Percentiles rank a stretch among this genome's conserved stretches.
Evolutionary conservation across 2,329 filamentous ascomycete species (phyloP).

Genomic region (Apiospora aurea): DNA sequence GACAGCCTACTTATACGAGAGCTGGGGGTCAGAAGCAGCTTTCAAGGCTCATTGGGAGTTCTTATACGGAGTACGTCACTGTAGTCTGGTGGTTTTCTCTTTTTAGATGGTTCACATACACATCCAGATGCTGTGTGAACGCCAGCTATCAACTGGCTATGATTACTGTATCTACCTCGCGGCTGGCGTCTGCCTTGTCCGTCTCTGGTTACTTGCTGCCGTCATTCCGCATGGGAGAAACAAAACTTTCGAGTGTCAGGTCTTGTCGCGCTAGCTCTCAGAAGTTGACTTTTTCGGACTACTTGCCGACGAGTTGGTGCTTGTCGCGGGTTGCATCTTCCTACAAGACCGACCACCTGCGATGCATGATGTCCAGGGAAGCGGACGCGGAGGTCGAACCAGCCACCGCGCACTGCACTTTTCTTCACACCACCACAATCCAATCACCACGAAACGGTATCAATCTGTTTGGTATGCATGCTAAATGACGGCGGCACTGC

Average conservation of each 20-base stretch:
- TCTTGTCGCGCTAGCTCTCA: constrained; percentile 18
- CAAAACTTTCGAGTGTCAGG: constrained; percentile 4
- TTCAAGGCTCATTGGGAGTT: neutral
- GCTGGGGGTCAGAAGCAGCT: neutral
- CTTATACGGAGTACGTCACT: neutral
- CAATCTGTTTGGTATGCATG: constrained; percentile 14
- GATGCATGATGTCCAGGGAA: neutral
- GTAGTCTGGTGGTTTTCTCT: neutral
- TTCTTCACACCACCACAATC: constrained; percentile 2
- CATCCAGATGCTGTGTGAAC: neutral
- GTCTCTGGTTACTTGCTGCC: neutral
- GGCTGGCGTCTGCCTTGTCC: neutral
- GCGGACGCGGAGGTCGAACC: constrained; percentile 4
- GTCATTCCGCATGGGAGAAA: constrained; percentile 1
- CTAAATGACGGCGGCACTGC: constrained; percentile 5
- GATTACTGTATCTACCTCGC: neutral
- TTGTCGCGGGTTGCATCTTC: constrained; percentile 12
- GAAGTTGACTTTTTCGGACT: neutral
- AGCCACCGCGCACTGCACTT: neutral
- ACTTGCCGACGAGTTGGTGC: constrained; percentile 1
- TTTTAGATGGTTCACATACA: neutral
- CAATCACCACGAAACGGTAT: constrained; percentile 14
- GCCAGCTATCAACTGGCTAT: neutral
- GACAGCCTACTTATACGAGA: neutral
- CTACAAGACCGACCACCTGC: neutral